A percentile compares a stretch with the other conserved stretches of the same genome.
These are phyloP conservation scores for Vigna angularis DNA, from an alignment of 306 rosid genomes.

Conservation along the genomic window DNA sequence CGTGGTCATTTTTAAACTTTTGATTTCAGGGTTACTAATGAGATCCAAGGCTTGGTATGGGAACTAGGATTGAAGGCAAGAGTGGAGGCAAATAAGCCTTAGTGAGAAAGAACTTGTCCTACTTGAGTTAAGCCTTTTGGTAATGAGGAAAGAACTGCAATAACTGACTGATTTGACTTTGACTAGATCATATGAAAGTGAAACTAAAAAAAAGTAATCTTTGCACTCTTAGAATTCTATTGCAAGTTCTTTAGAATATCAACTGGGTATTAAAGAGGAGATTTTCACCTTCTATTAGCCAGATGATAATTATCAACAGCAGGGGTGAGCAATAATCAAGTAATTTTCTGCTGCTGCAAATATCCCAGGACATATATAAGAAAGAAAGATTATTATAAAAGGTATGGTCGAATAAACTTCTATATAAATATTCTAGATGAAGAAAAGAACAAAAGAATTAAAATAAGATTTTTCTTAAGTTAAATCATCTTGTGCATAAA, in stretches of 20 bases:
- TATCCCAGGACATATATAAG: neutral
- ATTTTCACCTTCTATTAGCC: neutral
- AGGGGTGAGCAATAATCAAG: slow-evolving; percentile 16
- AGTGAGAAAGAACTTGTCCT: slow-evolving; percentile 14
- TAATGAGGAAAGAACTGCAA: neutral
- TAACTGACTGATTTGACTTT: neutral
- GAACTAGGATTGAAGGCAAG: neutral
- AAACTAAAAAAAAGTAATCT: neutral
- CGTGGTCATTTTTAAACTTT: neutral
- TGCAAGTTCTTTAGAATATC: neutral
- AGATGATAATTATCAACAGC: neutral
- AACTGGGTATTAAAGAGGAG: neutral
- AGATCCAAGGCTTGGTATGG: neutral
- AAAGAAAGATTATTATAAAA: neutral
- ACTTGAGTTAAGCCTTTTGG: neutral
- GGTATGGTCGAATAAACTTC: too few species aligned
- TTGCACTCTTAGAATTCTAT: neutral
- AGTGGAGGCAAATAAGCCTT: slow-evolving; percentile 15
- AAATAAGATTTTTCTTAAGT: too few species aligned
- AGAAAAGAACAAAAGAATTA: too few species aligned
- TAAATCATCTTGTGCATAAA: too few species aligned
- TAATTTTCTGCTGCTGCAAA: neutral
- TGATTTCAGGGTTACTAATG: neutral
- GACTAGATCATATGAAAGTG: neutral
- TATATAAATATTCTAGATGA: too few species aligned